These are phyloP conservation scores for Plasmodium coatneyi DNA, from an alignment of 169 alveolate species.

Conservation along the genomic window DNA sequence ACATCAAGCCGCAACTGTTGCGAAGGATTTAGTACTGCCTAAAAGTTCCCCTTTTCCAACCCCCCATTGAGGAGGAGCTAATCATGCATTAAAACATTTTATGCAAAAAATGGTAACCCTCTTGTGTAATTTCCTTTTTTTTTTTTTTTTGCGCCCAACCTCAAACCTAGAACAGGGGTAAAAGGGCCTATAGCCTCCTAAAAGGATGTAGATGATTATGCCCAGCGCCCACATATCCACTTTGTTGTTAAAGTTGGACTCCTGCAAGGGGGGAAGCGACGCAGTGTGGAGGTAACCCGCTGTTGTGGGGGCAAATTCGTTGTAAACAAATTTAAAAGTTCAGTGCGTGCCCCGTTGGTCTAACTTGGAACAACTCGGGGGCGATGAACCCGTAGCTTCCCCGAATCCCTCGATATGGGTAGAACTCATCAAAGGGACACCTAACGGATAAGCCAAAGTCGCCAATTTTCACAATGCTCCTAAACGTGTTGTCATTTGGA, in stretches of 20 bases:
- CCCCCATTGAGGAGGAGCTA: background rate
- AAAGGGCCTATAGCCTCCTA: constrained; percentile 81
- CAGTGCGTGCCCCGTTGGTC: background rate
- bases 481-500: constrained; percentile 13
- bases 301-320: background rate
- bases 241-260: constrained; percentile 68
- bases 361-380: constrained; percentile 78
- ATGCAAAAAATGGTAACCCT: background rate
- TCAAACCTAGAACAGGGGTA: constrained; percentile 77
- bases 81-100: background rate
- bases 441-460: constrained; percentile 72
- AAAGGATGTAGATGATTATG: constrained; percentile 52
- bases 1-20: background rate
- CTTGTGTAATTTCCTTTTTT: background rate
- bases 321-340: background rate
- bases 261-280: constrained; percentile 20
- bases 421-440: constrained; percentile 51
- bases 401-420: constrained; percentile 68
- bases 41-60: background rate
- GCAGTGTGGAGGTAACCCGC: background rate
- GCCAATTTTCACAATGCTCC: constrained; percentile 32
- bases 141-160: background rate
- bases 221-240: constrained; percentile 82
- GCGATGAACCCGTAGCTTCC: constrained; percentile 81
- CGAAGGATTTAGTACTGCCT: background rate